Evolutionary conservation across 1,139 yeast genomes (phyloP).

Genomic region (Blastobotrys ciferrii): DNA sequence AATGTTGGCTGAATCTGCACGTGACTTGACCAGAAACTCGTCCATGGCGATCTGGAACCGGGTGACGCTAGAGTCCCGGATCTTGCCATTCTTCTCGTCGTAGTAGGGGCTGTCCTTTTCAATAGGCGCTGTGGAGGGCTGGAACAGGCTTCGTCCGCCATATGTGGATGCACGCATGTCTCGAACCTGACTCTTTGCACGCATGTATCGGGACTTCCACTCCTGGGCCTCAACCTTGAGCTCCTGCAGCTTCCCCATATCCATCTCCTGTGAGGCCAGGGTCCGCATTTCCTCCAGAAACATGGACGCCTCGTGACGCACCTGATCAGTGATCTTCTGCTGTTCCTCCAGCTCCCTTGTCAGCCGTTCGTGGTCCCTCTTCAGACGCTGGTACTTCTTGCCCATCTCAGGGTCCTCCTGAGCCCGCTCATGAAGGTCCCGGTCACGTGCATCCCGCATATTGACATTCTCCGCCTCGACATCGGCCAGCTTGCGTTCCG

Average conservation of each 20-base stretch:
- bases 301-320: conserved; percentile 42
- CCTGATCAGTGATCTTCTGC: conserved; percentile 40
- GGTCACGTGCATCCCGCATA: conserved; percentile 13
- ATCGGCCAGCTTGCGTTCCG: conserved; percentile 14
- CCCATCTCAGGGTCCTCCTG: conserved; percentile 16
- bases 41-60: conserved; percentile 35
- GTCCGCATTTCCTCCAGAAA: conserved; percentile 42
- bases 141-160: conserved; percentile 21
- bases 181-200: conserved; percentile 34
- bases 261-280: conserved; percentile 32
- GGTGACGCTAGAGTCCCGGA: conserved; percentile 29
- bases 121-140: conserved; percentile 22
- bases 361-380: conserved; percentile 26
- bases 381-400: conserved; percentile 23
- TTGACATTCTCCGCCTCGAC: conserved; percentile 20
- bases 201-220: conserved; percentile 39
- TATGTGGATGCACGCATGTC: conserved; percentile 32
- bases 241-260: conserved; percentile 29
- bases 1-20: conserved; percentile 28
- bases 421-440: conserved; percentile 12
- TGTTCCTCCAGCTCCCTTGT: conserved; percentile 36
- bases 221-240: conserved; percentile 38
- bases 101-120: conserved; percentile 25
- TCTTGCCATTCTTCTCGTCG: conserved; percentile 27
- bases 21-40: conserved; percentile 34